phyloP scores from a whole-genome alignment of 768 basidiomycete species.

The Boletus bicolor region DNA sequence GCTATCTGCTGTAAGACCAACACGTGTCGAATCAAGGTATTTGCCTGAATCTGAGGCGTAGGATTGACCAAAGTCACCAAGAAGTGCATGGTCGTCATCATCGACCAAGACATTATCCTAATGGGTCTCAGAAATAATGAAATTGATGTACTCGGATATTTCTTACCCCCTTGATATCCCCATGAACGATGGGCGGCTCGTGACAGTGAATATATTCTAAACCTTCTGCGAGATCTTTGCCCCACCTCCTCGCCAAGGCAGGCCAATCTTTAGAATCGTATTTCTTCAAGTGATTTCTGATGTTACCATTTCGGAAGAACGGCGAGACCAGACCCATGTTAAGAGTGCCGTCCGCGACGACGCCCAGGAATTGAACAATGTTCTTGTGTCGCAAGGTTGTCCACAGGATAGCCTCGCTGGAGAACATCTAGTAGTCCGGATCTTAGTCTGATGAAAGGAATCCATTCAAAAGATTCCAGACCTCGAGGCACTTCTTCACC shows the following conservation, averaged over 20 bases:
- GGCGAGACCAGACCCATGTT: conserved; percentile 24
- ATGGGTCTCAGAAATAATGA: background rate
- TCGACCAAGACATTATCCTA: conserved; percentile 28
- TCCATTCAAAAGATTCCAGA: background rate
- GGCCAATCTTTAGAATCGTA: background rate
- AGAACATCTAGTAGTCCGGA: conserved; percentile 14
- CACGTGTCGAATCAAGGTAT: conserved; percentile 22
- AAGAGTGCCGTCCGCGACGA: conserved; percentile 2
- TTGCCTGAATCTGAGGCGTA: conserved; percentile 21
- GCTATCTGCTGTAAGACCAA: conserved; percentile 9
- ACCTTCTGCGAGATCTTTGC: conserved; percentile 18
- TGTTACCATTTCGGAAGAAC: conserved; percentile 22
- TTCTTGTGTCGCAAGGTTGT: conserved; percentile 24
- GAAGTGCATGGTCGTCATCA: conserved; percentile 10
- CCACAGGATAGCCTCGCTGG: conserved; percentile 30
- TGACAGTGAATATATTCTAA: conserved; percentile 24
- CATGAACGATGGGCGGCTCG: conserved; percentile 35
- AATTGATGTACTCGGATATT: background rate
- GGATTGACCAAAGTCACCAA: conserved; percentile 30
- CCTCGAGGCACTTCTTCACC: conserved; percentile 10
- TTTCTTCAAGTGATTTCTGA: conserved; percentile 8
- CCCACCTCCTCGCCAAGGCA: conserved; percentile 7
- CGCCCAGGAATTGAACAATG: conserved; percentile 27
- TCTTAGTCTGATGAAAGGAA: background rate
- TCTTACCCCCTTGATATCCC: conserved; percentile 40